Conservation (phyloP, 768 basidiomycete species). For the Amanita pseudoporphyria region DNA sequence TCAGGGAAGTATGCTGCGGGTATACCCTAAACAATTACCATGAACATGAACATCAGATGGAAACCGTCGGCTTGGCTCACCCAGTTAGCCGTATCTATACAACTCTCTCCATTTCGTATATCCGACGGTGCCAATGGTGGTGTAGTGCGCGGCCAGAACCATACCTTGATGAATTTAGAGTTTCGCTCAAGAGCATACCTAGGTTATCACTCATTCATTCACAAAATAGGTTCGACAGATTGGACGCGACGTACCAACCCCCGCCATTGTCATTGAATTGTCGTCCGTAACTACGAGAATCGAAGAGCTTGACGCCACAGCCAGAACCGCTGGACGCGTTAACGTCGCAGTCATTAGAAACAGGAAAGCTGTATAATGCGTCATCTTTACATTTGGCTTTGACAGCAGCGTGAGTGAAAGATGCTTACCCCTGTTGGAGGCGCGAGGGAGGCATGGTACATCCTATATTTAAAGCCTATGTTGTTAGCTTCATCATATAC, state of each 20-base stretch:
- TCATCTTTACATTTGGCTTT: not conserved
- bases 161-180: constrained; percentile 47
- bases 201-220: too few species aligned
- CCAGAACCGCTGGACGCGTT: constrained; percentile 38
- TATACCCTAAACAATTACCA: constrained; percentile 31
- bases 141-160: constrained; percentile 56
- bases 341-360: constrained; percentile 38
- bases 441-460: constrained; percentile 45
- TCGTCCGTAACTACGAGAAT: constrained; percentile 43
- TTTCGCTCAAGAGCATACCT: constrained; percentile 63
- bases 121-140: constrained; percentile 35
- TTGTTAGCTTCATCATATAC: too few species aligned
- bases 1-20: constrained; percentile 56
- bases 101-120: constrained; percentile 28
- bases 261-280: constrained; percentile 50
- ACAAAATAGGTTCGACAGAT: too few species aligned
- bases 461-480: constrained; percentile 17
- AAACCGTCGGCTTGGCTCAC: constrained; percentile 19
- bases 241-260: constrained; percentile 52
- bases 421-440: constrained; percentile 35
- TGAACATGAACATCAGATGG: not conserved
- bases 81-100: constrained; percentile 44
- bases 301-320: constrained; percentile 39
- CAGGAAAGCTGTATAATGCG: constrained; percentile 22
- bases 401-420: not conserved